A percentile compares a stretch with the other conserved stretches of the same genome.
Conservation (phyloP, 768 basidiomycete species). For the Neoboletus magnificus region DNA sequence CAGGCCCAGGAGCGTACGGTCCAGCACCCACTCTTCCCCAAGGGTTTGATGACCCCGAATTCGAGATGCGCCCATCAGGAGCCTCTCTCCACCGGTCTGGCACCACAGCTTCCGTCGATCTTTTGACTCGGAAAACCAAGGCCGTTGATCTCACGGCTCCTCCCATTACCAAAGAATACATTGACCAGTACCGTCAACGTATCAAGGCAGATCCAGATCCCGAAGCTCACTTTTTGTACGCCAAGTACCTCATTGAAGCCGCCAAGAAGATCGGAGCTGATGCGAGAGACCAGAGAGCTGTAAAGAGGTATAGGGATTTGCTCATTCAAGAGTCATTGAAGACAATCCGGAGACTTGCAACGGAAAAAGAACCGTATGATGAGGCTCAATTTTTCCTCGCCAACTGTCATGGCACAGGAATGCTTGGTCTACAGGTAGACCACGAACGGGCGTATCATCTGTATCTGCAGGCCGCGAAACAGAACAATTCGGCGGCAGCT, state of each 20-base stretch:
- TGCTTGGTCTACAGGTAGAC: slow-evolving; percentile 93
- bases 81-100: slow-evolving; percentile 50
- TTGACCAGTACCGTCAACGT: slow-evolving; percentile 94
- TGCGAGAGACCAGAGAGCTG: slow-evolving; percentile 74
- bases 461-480: slow-evolving; percentile 95
- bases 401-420: slow-evolving; percentile 94
- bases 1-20: slow-evolving; percentile 15
- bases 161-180: slow-evolving; percentile 93
- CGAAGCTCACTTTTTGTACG: slow-evolving; percentile 95
- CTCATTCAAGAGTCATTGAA: slow-evolving; percentile 88
- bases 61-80: slow-evolving; percentile 49
- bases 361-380: slow-evolving; percentile 86
- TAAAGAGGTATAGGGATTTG: slow-evolving; percentile 86
- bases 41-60: slow-evolving; percentile 42
- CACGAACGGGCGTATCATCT: slow-evolving; percentile 97
- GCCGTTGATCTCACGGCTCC: slow-evolving; percentile 80
- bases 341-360: slow-evolving; percentile 88
- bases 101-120: slow-evolving; percentile 53
- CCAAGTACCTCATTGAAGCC: slow-evolving; percentile 98
- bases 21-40: slow-evolving; percentile 27
- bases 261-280: slow-evolving; percentile 83
- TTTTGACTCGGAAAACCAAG: slow-evolving; percentile 66
- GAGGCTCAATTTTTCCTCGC: slow-evolving; percentile 99
- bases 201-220: slow-evolving; percentile 98
- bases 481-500: slow-evolving; percentile 91